These are phyloP conservation scores for Hypoxylon lenormandii DNA, from an alignment of 495 filamentous ascomycete species.

Conservation along the genomic window DNA sequence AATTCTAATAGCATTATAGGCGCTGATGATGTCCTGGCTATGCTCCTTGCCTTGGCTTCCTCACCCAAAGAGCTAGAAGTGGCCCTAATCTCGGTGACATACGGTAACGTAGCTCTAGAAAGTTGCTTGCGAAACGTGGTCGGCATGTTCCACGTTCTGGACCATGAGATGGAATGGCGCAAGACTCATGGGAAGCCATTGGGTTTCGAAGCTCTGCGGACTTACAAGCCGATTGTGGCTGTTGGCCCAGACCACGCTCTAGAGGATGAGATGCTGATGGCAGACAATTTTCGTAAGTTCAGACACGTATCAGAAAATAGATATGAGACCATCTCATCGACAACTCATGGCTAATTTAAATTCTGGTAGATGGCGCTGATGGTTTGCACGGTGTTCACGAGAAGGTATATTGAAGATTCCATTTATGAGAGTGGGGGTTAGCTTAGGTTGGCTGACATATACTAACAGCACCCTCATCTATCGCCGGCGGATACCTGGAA, in stretches of 20 bases:
- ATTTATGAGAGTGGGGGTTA: neutral
- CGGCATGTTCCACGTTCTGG: conserved; percentile 90
- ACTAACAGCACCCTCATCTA: conserved; percentile 83
- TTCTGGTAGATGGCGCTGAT: conserved; percentile 79
- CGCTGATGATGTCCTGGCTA: conserved; percentile 89
- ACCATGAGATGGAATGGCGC: conserved; percentile 89
- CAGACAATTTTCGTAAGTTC: conserved; percentile 88
- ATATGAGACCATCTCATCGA: too few relatives aligned
- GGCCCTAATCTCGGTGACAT: conserved; percentile 87
- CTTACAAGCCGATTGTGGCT: conserved; percentile 81
- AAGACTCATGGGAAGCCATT: conserved; percentile 70
- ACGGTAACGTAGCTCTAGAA: conserved; percentile 88
- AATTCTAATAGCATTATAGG: conserved; percentile 62
- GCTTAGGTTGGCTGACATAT: conserved; percentile 31
- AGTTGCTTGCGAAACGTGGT: conserved; percentile 91
- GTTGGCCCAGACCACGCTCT: conserved; percentile 87
- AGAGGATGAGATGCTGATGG: conserved; percentile 82
- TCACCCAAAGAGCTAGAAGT: conserved; percentile 88
- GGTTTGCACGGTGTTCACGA: conserved; percentile 91
- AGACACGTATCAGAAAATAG: neutral
- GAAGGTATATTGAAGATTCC: conserved; percentile 65
- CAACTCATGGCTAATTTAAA: conserved; percentile 10
- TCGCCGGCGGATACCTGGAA: conserved; percentile 86
- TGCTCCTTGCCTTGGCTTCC: conserved; percentile 84
- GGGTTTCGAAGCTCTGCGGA: conserved; percentile 75